These are phyloP conservation scores for Durusdinium trenchii DNA, from an alignment of 73 alveolate species.

Conservation along the genomic window DNA sequence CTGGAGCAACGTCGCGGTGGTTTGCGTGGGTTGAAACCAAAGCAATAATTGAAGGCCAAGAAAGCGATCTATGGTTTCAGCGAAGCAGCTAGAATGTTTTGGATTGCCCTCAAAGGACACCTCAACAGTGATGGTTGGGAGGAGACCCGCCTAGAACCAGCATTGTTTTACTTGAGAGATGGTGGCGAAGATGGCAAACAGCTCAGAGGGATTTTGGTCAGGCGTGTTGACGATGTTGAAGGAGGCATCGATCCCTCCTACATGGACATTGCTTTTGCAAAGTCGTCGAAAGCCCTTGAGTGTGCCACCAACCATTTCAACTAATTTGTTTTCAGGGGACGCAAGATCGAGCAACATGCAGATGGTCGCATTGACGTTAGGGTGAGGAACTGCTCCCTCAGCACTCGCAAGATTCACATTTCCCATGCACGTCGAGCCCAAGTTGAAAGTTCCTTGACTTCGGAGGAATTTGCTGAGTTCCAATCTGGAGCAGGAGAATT, in stretches of 20 bases:
- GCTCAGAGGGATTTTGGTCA: background rate
- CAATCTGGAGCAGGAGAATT: background rate
- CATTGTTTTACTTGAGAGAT: background rate
- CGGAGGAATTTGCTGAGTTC: background rate
- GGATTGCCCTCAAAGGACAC: constrained; percentile 7
- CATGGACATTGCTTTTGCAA: background rate
- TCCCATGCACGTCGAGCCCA: background rate
- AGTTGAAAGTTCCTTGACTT: background rate
- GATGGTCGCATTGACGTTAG: background rate
- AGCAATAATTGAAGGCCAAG: background rate
- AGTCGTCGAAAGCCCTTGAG: background rate
- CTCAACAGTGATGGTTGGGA: background rate
- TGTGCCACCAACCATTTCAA: background rate
- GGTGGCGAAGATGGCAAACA: too few species aligned
- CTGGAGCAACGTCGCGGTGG: constrained; percentile 1
- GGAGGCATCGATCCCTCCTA: background rate
- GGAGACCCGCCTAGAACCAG: constrained; percentile 13
- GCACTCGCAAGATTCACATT: background rate
- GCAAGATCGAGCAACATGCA: background rate
- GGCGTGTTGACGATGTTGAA: constrained; percentile 35
- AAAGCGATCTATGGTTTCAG: constrained; percentile 42
- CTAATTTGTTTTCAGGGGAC: background rate
- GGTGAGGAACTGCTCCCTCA: background rate
- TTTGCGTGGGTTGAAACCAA: background rate
- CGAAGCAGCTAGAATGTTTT: constrained; percentile 1